Percentiles rank a stretch among this genome's conserved stretches.
phyloP scores from a whole-genome alignment of 2,329 filamentous ascomycete species.

The Zelopaecilomyces penicillatus region DNA sequence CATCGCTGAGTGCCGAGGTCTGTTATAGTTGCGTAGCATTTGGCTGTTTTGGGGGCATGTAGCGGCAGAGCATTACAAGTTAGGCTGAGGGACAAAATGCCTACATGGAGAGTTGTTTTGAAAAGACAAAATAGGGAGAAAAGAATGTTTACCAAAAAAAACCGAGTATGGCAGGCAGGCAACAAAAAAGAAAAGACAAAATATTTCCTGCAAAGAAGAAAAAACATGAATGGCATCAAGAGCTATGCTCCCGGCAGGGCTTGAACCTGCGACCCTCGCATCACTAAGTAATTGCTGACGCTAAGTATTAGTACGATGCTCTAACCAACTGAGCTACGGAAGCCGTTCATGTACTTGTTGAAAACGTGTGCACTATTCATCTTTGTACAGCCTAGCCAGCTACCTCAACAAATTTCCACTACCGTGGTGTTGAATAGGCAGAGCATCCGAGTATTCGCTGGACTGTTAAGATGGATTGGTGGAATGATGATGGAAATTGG shows the following conservation, averaged over 20 bases:
- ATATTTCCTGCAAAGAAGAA: neutral
- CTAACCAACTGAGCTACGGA: constrained; percentile 17
- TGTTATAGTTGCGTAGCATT: too few species aligned
- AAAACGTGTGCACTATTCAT: neutral
- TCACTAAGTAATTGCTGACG: constrained; percentile 8
- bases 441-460: too few species aligned
- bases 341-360: constrained; percentile 4
- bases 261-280: constrained; percentile 15
- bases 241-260: constrained; percentile 14
- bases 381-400: too few species aligned
- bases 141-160: neutral
- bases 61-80: too few species aligned
- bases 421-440: too few species aligned
- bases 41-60: too few species aligned
- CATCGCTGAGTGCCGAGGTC: too few species aligned
- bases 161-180: neutral
- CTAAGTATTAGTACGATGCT: constrained; percentile 15
- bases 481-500: too few species aligned
- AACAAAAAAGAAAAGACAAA: neutral
- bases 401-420: too few species aligned
- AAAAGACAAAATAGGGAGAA: neutral
- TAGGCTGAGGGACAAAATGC: neutral
- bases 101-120: neutral
- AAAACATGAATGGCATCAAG: constrained; percentile 10
- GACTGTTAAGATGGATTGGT: too few species aligned